Base-by-base conservation (phyloP, 192 early-diverging fungal genomes). In the Lunasporangiospora selenospora region DNA sequence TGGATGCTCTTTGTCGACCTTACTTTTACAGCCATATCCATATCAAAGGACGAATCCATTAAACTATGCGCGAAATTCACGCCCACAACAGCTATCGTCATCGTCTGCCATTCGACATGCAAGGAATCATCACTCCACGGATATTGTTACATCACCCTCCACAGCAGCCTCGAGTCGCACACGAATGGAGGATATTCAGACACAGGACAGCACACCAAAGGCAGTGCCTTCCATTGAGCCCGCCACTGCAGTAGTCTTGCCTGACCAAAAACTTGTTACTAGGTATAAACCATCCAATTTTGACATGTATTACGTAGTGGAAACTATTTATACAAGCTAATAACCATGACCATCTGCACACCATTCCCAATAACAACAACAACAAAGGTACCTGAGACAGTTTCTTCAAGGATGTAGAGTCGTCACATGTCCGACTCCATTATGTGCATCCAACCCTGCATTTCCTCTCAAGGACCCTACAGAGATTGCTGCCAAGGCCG, bases 321-420 rank as follows among this genome's bases (percentile, higher is more conserved):
- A 5, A 18, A 21, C 6, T 16, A 32, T 10, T 18, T 16, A 44
- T 15, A 31, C 0, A 24, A 3, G 32, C 34, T 18, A 36, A 23
- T 30, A 5, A 24, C 40, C 31, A 16, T 33, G 16, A 59, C 34
- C 12, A 1, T 41, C 3, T 32, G 16, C n/a, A 15, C 27, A 8
- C 12, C 40, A 30, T 33, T 30, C 15, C 8, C 40, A 15, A 19
- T 39, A 32, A 19, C 30, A 13, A 21, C 1, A 9, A 23, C 15
- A 23, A 19, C 18, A 23, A 29, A 71, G 59, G 31, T 71, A 71
- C 46, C 59, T 71, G 29, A 58, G 67, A 4, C 67, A 71, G 47
- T 57, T 71, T 43, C 45, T 71, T 16, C 52, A 71, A n/a, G 67
- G 67, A 23, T 71, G 67, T 39, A 59, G 67, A 2, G n/a, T 38